Base-by-base conservation (phyloP, 768 basidiomycete genomes). In the Russula brevipes region DNA sequence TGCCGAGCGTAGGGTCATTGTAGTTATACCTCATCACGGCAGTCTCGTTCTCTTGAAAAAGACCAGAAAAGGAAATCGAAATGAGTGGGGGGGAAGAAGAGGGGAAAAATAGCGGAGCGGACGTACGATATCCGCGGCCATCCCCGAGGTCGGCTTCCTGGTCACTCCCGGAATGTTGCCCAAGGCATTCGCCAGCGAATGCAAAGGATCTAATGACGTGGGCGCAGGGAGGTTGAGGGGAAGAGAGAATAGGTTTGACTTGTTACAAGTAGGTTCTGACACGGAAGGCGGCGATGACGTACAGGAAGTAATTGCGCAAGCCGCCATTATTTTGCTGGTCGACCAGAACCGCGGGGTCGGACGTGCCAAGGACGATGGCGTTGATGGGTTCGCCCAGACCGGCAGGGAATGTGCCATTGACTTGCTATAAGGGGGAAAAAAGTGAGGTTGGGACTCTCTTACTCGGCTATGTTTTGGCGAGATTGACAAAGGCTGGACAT, bases 21-120 rank as follows among this genome's bases (percentile, higher is more conserved):
- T 91, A 98, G 71, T 94, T 82, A 82, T 84, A 94, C 41, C 94
- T 81, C 31, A 95, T 84, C n/a, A 87, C 88, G 8, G 85, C 84
- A 0, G 88, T 88, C 72, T 97, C 86, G 72, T 93, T 91, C 63
- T 79, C 90, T 92, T 70, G 2, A 14, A 38, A 35, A 46, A 30
- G 24, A 1, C 24, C 24, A 24, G 24, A 42, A 39, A 24, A 39
- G 38, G 38, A 41, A 39, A 24, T 35, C 35, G 51, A 45, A 51
- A 39, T 31, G 46, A 38, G 45, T 52, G 38, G 50, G 31, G 16
- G 41, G 50, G 41, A 51, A 1, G 35, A 41, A 31, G 1, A 59
- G 12, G 19, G 19, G 30, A 41, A 39, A 24, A 41, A 2, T 5
- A 45, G 33, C 4, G 16, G 12, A 11, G 24, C 12, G 12, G 4